Evolutionary conservation across 441 rosid species (phyloP).

Genomic region (Capsella rubella): DNA sequence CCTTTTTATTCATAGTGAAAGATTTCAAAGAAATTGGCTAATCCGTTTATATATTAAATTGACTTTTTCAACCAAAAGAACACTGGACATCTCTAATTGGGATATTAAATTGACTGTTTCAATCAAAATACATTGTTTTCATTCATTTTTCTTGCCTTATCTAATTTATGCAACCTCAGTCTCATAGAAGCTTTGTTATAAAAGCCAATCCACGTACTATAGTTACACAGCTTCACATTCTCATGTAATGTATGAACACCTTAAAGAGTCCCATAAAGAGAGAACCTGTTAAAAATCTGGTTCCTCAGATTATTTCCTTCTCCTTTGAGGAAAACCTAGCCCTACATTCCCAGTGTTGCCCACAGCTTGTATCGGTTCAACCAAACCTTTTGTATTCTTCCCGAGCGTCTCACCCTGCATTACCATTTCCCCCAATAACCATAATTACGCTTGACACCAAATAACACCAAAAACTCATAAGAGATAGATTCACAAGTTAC

Average conservation of each 20-base stretch:
- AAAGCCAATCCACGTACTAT: neutral
- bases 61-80: neutral
- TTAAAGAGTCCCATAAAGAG: neutral
- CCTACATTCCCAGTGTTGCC: constrained; percentile 89
- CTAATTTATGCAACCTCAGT: neutral
- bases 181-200: neutral
- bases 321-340: constrained; percentile 71
- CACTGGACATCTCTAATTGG: neutral
- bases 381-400: constrained; percentile 66
- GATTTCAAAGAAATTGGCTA: neutral
- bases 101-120: neutral
- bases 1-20: neutral
- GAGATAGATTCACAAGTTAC: constrained; percentile 44
- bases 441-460: neutral
- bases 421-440: constrained; percentile 16
- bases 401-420: constrained; percentile 89
- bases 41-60: neutral
- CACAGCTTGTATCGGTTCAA: constrained; percentile 70
- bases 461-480: neutral
- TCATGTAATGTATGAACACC: neutral
- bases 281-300: neutral
- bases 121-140: neutral
- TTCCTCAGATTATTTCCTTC: constrained; percentile 39
- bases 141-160: neutral
- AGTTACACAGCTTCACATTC: neutral